These are phyloP conservation scores for Persicaria maculosa DNA, from an alignment of 148 eudicot genomes.

Conservation along the genomic window DNA sequence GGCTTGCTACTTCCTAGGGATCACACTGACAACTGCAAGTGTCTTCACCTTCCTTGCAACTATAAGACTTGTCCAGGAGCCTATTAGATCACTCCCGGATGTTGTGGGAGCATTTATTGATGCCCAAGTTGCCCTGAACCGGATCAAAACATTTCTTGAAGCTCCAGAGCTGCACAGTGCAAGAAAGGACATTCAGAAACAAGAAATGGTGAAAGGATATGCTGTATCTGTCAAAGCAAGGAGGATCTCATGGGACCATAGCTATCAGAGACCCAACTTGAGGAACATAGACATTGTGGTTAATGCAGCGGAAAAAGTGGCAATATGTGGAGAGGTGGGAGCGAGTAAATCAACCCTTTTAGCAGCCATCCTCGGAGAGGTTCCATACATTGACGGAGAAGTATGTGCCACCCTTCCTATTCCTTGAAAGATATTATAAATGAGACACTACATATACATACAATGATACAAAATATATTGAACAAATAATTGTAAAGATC, in stretches of 20 bases:
- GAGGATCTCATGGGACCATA: constrained; percentile 17
- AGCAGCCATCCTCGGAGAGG: constrained; percentile 18
- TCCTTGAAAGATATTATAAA: background rate
- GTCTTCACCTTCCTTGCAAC: constrained; percentile 34
- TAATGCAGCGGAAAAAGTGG: constrained; percentile 16
- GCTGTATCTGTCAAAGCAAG: constrained; percentile 11
- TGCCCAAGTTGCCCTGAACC: constrained; percentile 26
- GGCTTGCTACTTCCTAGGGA: constrained; percentile 25
- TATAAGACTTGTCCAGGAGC: constrained; percentile 34
- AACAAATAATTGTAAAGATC: background rate
- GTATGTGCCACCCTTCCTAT: background rate
- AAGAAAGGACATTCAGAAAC: constrained; percentile 1
- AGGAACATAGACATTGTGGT: constrained; percentile 7
- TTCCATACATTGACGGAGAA: constrained; percentile 13
- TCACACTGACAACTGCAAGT: constrained; percentile 20
- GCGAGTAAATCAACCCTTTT: constrained; percentile 18
- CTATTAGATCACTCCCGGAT: constrained; percentile 28
- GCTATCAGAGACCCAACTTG: background rate
- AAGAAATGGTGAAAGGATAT: background rate
- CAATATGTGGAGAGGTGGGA: constrained; percentile 22
- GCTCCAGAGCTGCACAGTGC: constrained; percentile 26
- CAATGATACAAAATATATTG: no score
- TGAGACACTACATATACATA: background rate
- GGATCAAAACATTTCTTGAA: constrained; percentile 27
- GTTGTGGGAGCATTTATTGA: constrained; percentile 27